Base-by-base conservation (phyloP, 179 eudicot genomes). In the Beta macrorhiza region DNA sequence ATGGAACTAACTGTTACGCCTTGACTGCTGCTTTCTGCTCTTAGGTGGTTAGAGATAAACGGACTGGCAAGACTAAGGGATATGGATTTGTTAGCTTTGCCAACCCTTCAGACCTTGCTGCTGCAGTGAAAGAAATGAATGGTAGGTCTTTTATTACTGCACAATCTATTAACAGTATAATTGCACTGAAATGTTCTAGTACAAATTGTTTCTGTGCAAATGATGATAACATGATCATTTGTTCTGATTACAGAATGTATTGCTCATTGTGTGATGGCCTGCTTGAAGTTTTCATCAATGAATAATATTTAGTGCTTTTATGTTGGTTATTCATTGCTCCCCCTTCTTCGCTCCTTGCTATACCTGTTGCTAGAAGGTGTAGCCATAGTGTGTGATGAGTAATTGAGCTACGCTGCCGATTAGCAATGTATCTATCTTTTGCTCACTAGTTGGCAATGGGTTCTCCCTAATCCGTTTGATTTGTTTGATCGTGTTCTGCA, bases 51-150 rank as follows among this genome's bases (percentile, higher is more conserved):
- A 90, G 99, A 89, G 99, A 95, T 86, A 93, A 95, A 88, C 89
- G 98, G 69, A 92, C 98, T 59, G 99, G 99, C 11, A 95, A 95
- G 82, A 93, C 99, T 29, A 95, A 90, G 87, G 99, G 99, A 58
- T 95, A 85, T 78, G 99, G 99, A 71, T 95, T 95, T 87, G 93
- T 95, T 32, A 95, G 99, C 88, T 95, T 95, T 84, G 85, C 97
- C 49, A 93, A 93, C 83, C 95, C 92, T 64, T 73, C 91, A 16
- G 99, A 95, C 84, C 90, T 92, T 78, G 97, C 96, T 17, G 95
- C 84, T 73, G 97, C 99, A 5, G 82, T 93, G 6, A 95, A 95
- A 85, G 99, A 95, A 84, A 95, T 95, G 95, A 95, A 93, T 83
- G 99, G 99, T 95, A 83, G 45, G 86, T 78, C 47, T 64, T 52